Base-by-base conservation (phyloP, 2,329 filamentous ascomycete species). In the Alternaria alternata region DNA sequence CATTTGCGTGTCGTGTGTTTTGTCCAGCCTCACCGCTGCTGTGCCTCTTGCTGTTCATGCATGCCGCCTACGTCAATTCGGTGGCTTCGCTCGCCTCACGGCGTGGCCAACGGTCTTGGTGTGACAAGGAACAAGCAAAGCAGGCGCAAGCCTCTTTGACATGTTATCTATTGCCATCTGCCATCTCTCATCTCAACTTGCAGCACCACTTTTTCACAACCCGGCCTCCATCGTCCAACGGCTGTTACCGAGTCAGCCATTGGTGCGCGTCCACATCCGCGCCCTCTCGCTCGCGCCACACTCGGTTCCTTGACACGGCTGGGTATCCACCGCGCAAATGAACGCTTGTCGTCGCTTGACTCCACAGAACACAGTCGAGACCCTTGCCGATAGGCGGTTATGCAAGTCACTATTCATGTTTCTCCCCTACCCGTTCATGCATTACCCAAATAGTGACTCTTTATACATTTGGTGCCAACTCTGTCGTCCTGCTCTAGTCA, bases 311-410 rank as follows among this genome's bases (percentile, higher is more conserved):
- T 44, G 47, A 42, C 42, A 42, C 54, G 26, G 57, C 32, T 51
- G 22, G 22, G 51, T 51, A 36, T 24, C 57, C 57, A 60, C 57
- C 14, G 53, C 41, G 44, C 42, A 51, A 60, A 57, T 60, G 53
- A 59, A 59, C 41, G 38, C 36, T 53, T 51, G 22, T 30, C 24
- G 24, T 30, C 39, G 48, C 54, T 43, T 41, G 28, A 51, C 12
- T 56, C 54, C 47, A 53, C 58, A 52, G 54, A 61, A 57, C 58
- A 52, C 39, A 57, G 58, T 57, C 58, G 58, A 61, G 58, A 57
- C 54, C 58, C 52, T 47, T 57, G 57, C 41, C 51, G 30, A 47
- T 46, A 46, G 20, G 51, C 44, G 30, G 44, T 57, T 60, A 49
- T 60, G 57, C 57, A 56, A 34, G 28, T 39, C 47, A 57, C 47